Evolutionary conservation across 140 eudicot species (phyloP), one percentile per base, ranked within the genome.

Genomic region (Ambrosia hybrid): DNA sequence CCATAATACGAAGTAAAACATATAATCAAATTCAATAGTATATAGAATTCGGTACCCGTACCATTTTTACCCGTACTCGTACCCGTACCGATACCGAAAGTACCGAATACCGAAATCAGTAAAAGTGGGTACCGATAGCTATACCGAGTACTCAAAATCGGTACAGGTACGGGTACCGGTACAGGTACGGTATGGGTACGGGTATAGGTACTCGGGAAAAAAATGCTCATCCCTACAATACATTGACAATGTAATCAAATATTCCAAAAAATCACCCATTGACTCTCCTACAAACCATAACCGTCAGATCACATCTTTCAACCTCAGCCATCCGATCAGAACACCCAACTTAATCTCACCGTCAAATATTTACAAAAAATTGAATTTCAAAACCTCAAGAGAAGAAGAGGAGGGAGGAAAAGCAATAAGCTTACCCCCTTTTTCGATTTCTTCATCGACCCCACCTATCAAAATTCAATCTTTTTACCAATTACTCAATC

Each of bases 371-470:
- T 38, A 79, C 67, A 73, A 83, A 90, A 90, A 90, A 79, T 86
- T 70, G 80, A 86, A 94, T 78, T 90, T 94, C 94, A 94, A 90
- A 94, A 90, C 81, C 84, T 82, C 83, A 58, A 53, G 89, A 87
- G 95, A 30, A 30, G 34, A 30, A 30, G 34, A 30, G 34, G 34
- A 91, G 93, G 94, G 92, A 83, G 90, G 76, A 79, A 72, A 79
- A 73, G 64, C 74, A 60, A 59, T 11, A 10, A 26, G 39, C 51
- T 73, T 68, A 75, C 62, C 62, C 73, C 85, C 57, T 67, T 76
- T 82, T 66, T 60, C 74, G 61, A 72, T 64, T 67, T 45, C 14
- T 39, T 62, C 68, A 4, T 62, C 68, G 3, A 12, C 5, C 5
- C 14, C 69, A 39, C 39, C 69, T 14, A 64, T 15, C 71, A 46